Base-by-base conservation (phyloP, 768 basidiomycete species). In the Termitomyces sp. region DNA sequence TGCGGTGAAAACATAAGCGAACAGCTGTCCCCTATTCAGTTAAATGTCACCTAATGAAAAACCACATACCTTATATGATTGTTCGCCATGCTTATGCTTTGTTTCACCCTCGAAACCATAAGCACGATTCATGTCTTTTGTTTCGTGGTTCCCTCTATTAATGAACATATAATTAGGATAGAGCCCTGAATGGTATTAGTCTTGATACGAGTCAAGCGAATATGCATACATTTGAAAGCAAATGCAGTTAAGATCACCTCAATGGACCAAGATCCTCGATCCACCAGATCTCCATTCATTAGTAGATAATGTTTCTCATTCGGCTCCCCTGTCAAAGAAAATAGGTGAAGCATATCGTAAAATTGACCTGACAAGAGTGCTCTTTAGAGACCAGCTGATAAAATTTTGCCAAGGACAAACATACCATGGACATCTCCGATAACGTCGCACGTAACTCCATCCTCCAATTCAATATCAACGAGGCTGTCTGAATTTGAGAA, bases 101-200 rank as follows among this genome's bases (percentile, higher is more conserved):
- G 85, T 89, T 74, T 99, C 97, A 40, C 95, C 94, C 69, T 96
- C 93, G 64, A 95, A 95, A 1, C 93, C 93, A 68, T 96, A 94
- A 21, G 86, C 82, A 47, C 87, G 76, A 71, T 99, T 99, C 97
- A 99, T 98, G 45, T 98, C 94, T 68, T 91, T 90, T 57, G 93
- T 87, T 72, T 96, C 93, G 65, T 98, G 96, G 72, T 98, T 98
- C 17, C 96, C 96, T 60, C 96, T 83, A 69, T 99, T 98, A 67
- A 99, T 83, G 69, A 81, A 96, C 78, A 98, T 91, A 55, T 77
- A 82, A 55, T 82, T 82, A 3, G 96, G 96, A 71, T 91, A 93
- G 54, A 98, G 73, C 95, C 95, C 92, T 93, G 62, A 14, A 51
- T 52, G 6, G 45, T 41, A 43, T 57, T 37, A 22, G 51, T 46